phyloP scores from a whole-genome alignment of 176 grass and related monocot species.

The Aegilops tauschii region DNA sequence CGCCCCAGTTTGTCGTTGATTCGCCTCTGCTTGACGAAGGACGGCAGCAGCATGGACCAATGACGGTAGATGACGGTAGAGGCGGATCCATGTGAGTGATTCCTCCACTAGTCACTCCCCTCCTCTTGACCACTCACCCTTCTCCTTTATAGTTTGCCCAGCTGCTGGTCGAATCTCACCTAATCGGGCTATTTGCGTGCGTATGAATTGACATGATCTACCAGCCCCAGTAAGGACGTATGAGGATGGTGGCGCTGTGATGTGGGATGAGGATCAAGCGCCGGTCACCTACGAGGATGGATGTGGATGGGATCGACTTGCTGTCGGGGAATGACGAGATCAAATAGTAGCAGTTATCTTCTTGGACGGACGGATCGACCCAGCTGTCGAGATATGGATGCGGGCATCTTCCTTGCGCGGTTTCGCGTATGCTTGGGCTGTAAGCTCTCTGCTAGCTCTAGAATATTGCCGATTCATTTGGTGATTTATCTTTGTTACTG shows the following conservation, averaged over 20 bases:
- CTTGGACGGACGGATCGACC: background rate
- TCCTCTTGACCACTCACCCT: background rate
- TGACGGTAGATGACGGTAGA: background rate
- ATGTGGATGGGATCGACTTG: too few species aligned
- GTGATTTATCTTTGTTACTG: background rate
- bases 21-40: background rate
- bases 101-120: background rate
- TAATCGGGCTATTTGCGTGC: too few species aligned
- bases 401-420: background rate
- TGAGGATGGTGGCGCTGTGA: too few species aligned
- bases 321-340: too few species aligned
- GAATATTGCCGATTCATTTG: background rate
- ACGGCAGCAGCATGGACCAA: background rate
- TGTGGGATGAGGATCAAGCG: too few species aligned
- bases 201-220: too few species aligned
- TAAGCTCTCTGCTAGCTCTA: background rate
- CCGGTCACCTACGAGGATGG: too few species aligned
- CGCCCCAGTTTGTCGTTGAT: too few species aligned
- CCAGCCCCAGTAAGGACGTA: too few species aligned
- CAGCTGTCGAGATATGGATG: background rate
- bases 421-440: background rate
- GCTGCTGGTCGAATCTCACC: too few species aligned
- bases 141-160: too few species aligned
- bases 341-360: too few species aligned
- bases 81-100: background rate